Evolutionary conservation across 2,329 filamentous ascomycete species (phyloP).

Genomic region (Xylariaceae sp.): DNA sequence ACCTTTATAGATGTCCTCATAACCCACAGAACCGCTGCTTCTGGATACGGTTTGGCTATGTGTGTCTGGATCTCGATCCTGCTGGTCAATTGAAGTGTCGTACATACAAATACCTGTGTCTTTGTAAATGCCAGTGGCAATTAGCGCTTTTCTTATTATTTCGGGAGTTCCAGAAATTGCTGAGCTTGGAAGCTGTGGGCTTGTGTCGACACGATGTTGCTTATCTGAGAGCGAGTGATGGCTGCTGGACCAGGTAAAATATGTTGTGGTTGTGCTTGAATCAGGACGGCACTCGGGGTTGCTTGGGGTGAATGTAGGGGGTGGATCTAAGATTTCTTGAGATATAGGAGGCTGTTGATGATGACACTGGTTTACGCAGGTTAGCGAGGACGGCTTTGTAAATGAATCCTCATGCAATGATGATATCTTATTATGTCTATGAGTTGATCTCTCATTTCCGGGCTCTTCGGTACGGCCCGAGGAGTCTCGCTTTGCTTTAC

Average conservation of each 20-base stretch:
- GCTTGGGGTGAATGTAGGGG: neutral
- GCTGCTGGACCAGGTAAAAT: slow-evolving; percentile 39
- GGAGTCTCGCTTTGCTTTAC: slow-evolving; percentile 12
- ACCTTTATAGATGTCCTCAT: neutral
- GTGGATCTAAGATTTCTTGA: neutral
- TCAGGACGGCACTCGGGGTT: slow-evolving; percentile 4
- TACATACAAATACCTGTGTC: slow-evolving; percentile 31
- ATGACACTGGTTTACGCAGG: neutral
- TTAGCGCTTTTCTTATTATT: slow-evolving; percentile 25
- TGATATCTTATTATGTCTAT: slow-evolving; percentile 2
- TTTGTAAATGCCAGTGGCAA: slow-evolving; percentile 35
- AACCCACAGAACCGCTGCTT: neutral
- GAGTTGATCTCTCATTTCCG: neutral
- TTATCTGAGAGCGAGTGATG: slow-evolving; percentile 23
- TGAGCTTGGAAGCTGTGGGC: slow-evolving; percentile 11
- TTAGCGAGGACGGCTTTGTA: slow-evolving; percentile 12
- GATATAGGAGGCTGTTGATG: neutral
- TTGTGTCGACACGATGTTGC: neutral
- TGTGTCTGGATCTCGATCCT: neutral
- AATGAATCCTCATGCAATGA: slow-evolving; percentile 7
- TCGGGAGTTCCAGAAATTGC: slow-evolving; percentile 31
- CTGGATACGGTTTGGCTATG: neutral
- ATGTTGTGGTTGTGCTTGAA: slow-evolving; percentile 31
- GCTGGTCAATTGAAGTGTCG: slow-evolving; percentile 13
- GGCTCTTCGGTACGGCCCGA: neutral